These are phyloP conservation scores for Gomphus bonarii DNA, from an alignment of 1,284 basidiomycete genomes.

Conservation along the genomic window DNA sequence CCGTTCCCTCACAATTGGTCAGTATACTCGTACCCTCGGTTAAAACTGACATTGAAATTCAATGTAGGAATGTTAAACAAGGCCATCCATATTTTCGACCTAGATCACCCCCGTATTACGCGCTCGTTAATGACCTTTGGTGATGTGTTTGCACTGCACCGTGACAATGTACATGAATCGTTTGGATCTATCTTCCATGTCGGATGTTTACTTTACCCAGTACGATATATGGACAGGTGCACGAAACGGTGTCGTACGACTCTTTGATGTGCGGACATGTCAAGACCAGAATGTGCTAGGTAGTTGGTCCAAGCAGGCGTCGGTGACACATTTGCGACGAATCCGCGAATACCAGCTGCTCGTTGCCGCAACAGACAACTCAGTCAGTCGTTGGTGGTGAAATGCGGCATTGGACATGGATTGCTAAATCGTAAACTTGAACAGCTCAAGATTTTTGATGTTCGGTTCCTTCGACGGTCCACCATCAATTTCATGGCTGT, in stretches of 20 bases:
- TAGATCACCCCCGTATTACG: slow-evolving; percentile 28
- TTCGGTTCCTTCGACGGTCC: slow-evolving; percentile 36
- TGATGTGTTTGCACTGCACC: slow-evolving; percentile 50
- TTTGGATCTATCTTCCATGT: neutral
- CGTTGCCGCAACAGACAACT: slow-evolving; percentile 47
- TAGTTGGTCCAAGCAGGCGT: slow-evolving; percentile 27
- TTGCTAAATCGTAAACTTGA: slow-evolving; percentile 7
- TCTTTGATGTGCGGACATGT: slow-evolving; percentile 47
- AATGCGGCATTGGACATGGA: neutral
- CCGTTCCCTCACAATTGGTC: slow-evolving; percentile 45
- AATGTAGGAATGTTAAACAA: slow-evolving; percentile 37
- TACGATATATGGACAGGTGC: slow-evolving; percentile 46
- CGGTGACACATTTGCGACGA: slow-evolving; percentile 41
- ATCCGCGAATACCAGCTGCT: slow-evolving; percentile 44
- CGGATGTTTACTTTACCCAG: slow-evolving; percentile 23
- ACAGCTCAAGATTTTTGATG: slow-evolving; percentile 54
- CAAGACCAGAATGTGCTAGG: slow-evolving; percentile 32
- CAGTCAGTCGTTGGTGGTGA: slow-evolving; percentile 31
- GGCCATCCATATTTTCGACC: slow-evolving; percentile 41
- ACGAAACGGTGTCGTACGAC: slow-evolving; percentile 47
- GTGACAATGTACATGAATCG: slow-evolving; percentile 31
- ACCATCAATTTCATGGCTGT: slow-evolving; percentile 7
- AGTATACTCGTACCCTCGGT: neutral
- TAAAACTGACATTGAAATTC: slow-evolving; percentile 6
- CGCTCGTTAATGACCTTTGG: slow-evolving; percentile 37